Evolutionary conservation across 1,139 yeast species (phyloP).

Genomic region (Nadsonia starkeyi-henricii): DNA sequence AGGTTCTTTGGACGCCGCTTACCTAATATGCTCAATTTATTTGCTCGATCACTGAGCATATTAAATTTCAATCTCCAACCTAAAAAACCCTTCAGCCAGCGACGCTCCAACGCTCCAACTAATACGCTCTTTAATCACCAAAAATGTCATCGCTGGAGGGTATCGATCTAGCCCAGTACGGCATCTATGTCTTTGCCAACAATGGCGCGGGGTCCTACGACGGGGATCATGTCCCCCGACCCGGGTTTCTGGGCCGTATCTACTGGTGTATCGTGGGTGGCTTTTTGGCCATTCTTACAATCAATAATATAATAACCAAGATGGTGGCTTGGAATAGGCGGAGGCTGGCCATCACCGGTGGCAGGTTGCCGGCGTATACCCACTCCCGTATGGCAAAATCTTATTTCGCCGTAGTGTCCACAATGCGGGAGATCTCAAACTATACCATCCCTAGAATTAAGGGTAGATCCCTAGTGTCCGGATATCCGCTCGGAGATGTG

Average conservation of each 20-base stretch:
- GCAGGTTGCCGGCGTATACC: constrained; percentile 2
- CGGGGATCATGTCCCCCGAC: constrained; percentile 5
- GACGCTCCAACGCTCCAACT: too few species aligned
- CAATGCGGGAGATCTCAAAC: constrained; percentile 1
- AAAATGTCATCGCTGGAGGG: neutral
- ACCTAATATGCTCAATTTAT: too few species aligned
- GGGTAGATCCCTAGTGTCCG: neutral
- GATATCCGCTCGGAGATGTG: constrained; percentile 5
- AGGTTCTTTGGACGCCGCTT: too few species aligned
- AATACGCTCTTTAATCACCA: too few species aligned
- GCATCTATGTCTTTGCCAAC: neutral
- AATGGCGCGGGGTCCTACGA: constrained; percentile 5
- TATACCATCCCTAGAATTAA: neutral
- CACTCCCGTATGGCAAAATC: constrained; percentile 1
- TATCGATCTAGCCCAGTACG: neutral
- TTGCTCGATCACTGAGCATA: too few species aligned
- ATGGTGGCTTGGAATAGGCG: neutral
- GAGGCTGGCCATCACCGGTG: neutral
- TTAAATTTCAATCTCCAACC: too few species aligned
- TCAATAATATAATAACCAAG: neutral
- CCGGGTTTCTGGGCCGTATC: constrained; percentile 7
- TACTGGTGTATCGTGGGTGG: constrained; percentile 9
- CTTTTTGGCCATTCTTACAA: constrained; percentile 3
- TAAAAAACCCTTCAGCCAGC: too few species aligned
- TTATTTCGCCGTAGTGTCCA: constrained; percentile 2